Percentiles rank a stretch among this genome's conserved stretches.
Evolutionary conservation across 345 rosid species (phyloP).

Genomic region (Acer campestre): DNA sequence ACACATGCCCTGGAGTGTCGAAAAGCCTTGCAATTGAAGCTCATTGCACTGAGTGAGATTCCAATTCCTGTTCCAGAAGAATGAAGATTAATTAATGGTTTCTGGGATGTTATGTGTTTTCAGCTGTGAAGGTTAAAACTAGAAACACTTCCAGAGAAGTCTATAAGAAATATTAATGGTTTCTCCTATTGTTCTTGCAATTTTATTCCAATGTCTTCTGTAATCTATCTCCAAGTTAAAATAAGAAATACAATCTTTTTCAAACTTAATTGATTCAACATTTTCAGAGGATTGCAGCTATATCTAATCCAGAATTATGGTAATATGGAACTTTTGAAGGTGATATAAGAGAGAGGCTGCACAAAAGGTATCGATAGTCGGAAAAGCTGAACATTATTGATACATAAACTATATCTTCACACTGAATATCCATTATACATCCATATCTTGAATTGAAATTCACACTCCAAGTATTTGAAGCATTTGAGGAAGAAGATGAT

Average conservation of each 20-base stretch:
- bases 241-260: not conserved
- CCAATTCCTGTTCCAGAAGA: not conserved
- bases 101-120: conserved; percentile 3
- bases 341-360: not conserved
- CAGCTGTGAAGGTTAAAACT: not conserved
- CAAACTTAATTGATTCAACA: too few relatives aligned
- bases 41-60: conserved; percentile 36
- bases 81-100: not conserved
- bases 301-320: too few relatives aligned
- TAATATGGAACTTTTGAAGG: too few relatives aligned
- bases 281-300: too few relatives aligned
- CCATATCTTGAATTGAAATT: not conserved
- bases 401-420: not conserved
- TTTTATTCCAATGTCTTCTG: not conserved
- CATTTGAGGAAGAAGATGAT: not conserved
- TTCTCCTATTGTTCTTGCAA: not conserved
- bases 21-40: conserved; percentile 58
- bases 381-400: not conserved
- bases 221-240: not conserved
- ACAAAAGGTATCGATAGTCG: not conserved
- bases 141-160: not conserved
- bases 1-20: conserved; percentile 47
- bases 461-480: not conserved
- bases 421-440: not conserved
- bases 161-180: too few relatives aligned